Base-by-base conservation (phyloP, 2,329 filamentous ascomycete genomes). In the Colletotrichum acutatum region DNA sequence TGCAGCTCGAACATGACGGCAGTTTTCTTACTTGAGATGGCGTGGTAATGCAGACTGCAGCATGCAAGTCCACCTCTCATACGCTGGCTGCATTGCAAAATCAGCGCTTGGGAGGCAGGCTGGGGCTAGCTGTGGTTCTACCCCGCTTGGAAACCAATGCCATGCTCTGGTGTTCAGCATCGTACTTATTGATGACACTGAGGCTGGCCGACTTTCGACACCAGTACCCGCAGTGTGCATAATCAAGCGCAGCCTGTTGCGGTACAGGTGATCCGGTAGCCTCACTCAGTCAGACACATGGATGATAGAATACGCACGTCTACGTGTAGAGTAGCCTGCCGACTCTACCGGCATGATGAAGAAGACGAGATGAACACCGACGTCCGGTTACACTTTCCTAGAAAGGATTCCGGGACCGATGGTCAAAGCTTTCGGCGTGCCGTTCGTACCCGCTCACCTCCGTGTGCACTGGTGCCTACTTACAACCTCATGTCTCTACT, bases 351-450 rank as follows among this genome's bases (percentile, higher is more conserved):
- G 42, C 42, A 49, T 49, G 42, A 49, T 7, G 16, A 49, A 49
- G 42, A 49, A n/a, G 19, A 49, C 19, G 19, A 22, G 42, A 22
- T 4, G 42, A 49, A 49, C 42, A 11, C 42, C 19, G 42, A 49
- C 16, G 42, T 22, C 42, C 42, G 42, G 42, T 49, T 54, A 9
- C 28, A 54, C 52, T 22, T 54, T 26, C 24, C 52, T 22, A 46
- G 49, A 37, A 12, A 30, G n/a, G 6, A 54, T 26, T 28, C 32
- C 62, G 62, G 62, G 32, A n/a, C 52, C 19, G 52, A 30, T 65
- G 62, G 62, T 22, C 62, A 57, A 24, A 65, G 62, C 62, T 65
- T 65, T 53, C 30, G 22, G 22, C 22, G 62, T 54, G 52, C 22
- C 53, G 52, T 32, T 52, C 22, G 34, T 34, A 19, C 16, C 52